A percentile compares a stretch with the other conserved stretches of the same genome.
Evolutionary conservation across 2,329 filamentous ascomycete genomes (phyloP).

Genomic region (Fusarium newnesense): DNA sequence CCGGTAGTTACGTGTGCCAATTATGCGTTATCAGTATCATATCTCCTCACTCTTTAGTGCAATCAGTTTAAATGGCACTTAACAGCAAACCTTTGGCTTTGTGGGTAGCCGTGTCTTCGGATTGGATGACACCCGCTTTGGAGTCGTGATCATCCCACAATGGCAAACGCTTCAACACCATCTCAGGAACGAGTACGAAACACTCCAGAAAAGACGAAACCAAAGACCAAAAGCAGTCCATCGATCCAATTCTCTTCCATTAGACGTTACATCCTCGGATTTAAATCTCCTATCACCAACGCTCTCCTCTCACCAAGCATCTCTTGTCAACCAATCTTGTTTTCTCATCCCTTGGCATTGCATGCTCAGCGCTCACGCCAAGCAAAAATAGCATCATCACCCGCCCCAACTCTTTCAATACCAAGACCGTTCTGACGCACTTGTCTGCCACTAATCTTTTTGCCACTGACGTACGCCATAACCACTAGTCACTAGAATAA

Average conservation of each 20-base stretch:
- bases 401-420: background rate
- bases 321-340: conserved; percentile 8
- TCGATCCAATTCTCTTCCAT: background rate
- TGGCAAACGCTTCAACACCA: rapidly evolving
- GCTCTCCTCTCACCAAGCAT: background rate
- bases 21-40: background rate
- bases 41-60: background rate
- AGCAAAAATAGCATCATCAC: conserved; percentile 25
- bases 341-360: conserved; percentile 10
- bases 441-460: background rate
- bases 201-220: background rate
- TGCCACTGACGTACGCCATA: conserved; percentile 21
- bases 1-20: background rate
- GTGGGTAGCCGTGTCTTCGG: background rate
- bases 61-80: background rate
- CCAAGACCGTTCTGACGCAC: background rate
- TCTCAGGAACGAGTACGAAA: background rate
- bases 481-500: background rate
- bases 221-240: background rate
- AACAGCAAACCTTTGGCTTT: too few species aligned
- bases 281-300: background rate
- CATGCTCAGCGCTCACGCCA: conserved; percentile 13
- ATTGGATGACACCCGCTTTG: background rate
- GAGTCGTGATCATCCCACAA: background rate
- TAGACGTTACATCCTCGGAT: background rate